Base-by-base conservation (phyloP, 2,329 filamentous ascomycete species). In the Xylaria sp. region DNA sequence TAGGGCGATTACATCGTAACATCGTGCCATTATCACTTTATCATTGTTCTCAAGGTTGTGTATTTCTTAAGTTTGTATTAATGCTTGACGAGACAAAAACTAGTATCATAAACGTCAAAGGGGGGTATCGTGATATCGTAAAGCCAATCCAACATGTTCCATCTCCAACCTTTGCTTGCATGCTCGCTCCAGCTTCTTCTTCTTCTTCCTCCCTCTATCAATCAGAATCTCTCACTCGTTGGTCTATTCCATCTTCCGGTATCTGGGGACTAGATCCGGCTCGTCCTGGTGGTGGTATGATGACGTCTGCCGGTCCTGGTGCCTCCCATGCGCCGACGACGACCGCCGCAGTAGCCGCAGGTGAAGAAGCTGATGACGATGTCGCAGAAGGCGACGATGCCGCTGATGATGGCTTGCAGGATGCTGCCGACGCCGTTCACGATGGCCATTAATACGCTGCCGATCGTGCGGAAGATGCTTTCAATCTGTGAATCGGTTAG, bases 311-410 rank as follows among this genome's bases (percentile, higher is more conserved):
- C 43, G n/a, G 36, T 50, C 15, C 50, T 48, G 66, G 30, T 48
- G 0, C 72, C 10, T 67, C 74, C 25, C 72, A 75, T 72, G 34
- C 75, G 67, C 28, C 57, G 50, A 20, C 66, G 70, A 32, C 71
- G 71, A 7, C 70, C 59, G 50, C 76, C 72, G 76, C 80, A 83
- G 75, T 77, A 80, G 70, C 86, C 84, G 77, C 86, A 88, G 60
- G 85, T 88, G 61, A 93, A 79, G 83, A 87, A 92, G 70, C 84
- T 84, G 79, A 93, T 87, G 78, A 93, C 83, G 79, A 91, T 88
- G 78, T 86, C 85, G 79, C 89, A 84, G 80, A 92, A 83, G 66
- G 84, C 80, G 70, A 91, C 88, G 75, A 93, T 80, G 75, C 88
- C 91, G 78, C 84, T 85, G 79, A 93, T 86, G 77, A 93, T 90